Evolutionary conservation across 192 early-diverging fungal genomes (phyloP).

Genomic region (Rhizophagus clarus): DNA sequence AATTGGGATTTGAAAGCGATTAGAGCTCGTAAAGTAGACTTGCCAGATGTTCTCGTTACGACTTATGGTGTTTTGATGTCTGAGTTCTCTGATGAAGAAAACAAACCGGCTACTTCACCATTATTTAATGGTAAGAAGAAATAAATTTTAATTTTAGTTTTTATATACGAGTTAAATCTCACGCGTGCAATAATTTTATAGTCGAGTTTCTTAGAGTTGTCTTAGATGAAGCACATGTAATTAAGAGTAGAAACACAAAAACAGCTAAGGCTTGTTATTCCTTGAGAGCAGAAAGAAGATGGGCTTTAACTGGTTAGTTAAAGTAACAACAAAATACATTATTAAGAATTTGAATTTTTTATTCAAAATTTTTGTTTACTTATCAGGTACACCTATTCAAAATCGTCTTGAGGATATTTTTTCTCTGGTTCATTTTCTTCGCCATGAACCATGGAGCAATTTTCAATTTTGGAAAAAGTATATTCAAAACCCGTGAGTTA

Average conservation of each 20-base stretch:
- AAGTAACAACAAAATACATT: not conserved
- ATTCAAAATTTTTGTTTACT: not conserved
- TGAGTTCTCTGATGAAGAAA: conserved; percentile 34
- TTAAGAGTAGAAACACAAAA: conserved; percentile 78
- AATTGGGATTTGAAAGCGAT: conserved; percentile 31
- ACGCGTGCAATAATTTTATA: conserved; percentile 37
- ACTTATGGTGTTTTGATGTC: conserved; percentile 54
- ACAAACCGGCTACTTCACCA: not conserved
- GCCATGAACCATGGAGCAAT: conserved; percentile 67
- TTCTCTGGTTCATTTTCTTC: conserved; percentile 82
- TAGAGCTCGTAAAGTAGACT: not conserved
- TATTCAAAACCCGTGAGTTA: conserved; percentile 75
- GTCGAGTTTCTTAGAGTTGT: conserved; percentile 86
- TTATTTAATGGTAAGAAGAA: not conserved
- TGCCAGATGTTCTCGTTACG: conserved; percentile 52
- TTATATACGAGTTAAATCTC: not conserved
- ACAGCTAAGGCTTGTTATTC: conserved; percentile 75
- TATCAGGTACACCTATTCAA: conserved; percentile 81
- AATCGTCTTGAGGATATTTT: conserved; percentile 88
- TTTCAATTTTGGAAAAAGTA: conserved; percentile 77
- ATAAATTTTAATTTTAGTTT: not conserved
- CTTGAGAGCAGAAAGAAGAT: conserved; percentile 68
- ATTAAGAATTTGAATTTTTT: not conserved
- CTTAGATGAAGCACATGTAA: conserved; percentile 94
- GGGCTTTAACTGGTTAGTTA: conserved; percentile 71